These are phyloP conservation scores for Flaveria linearis DNA, from an alignment of 129 eudicot species.

Conservation along the genomic window DNA sequence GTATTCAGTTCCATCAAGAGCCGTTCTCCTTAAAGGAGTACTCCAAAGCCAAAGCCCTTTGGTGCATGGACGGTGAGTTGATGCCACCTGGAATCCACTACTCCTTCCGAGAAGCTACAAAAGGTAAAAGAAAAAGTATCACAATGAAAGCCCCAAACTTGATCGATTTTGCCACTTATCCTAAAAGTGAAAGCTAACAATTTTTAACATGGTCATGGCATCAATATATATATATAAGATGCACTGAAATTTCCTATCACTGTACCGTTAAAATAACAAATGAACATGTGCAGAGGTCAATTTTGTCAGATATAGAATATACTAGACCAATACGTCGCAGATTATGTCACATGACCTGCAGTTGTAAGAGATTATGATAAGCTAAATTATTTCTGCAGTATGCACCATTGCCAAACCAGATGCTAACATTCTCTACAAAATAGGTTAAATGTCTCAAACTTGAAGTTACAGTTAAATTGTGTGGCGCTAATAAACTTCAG, in stretches of 20 bases:
- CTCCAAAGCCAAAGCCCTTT: slow-evolving; percentile 99
- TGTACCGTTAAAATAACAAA: background rate
- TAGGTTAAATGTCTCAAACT: too few relatives aligned
- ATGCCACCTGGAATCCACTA: slow-evolving; percentile 95
- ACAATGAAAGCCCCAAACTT: slow-evolving; percentile 8
- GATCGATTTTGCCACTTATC: slow-evolving; percentile 18
- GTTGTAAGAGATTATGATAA: background rate
- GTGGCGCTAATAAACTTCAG: too few relatives aligned
- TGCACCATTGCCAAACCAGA: too few relatives aligned
- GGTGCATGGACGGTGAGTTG: slow-evolving; percentile 97
- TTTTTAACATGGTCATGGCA: slow-evolving; percentile 5
- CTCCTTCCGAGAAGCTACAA: slow-evolving; percentile 95
- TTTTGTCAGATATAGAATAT: background rate
- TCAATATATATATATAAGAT: background rate
- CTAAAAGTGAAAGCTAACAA: background rate
- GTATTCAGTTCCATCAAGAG: slow-evolving; percentile 98
- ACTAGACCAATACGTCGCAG: background rate
- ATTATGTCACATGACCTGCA: slow-evolving; percentile 8
- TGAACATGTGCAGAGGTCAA: slow-evolving; percentile 4
- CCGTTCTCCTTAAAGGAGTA: slow-evolving; percentile 88
- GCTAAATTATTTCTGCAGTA: background rate
- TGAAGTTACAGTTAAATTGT: too few relatives aligned
- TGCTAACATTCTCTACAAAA: too few relatives aligned
- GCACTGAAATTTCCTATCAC: slow-evolving; percentile 6
- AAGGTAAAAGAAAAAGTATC: slow-evolving; percentile 9